Conservation (phyloP, 257 asterid genomes). For the Capsicum pubescens region DNA sequence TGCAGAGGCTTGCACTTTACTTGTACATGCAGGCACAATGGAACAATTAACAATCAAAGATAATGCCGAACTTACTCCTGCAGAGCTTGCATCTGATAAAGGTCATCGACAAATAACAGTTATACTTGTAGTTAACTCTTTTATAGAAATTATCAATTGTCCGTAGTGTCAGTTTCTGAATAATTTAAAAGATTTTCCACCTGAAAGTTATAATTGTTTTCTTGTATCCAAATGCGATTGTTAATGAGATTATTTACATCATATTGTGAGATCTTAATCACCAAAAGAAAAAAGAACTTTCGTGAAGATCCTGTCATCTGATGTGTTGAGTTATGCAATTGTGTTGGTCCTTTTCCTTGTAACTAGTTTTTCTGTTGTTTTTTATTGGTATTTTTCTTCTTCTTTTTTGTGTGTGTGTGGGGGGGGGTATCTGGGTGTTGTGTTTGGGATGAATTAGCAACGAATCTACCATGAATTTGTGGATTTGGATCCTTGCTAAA, state of each 20-base stretch:
- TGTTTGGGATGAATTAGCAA: too few species aligned
- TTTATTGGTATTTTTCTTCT: too few species aligned
- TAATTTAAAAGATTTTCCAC: neutral
- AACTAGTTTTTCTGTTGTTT: neutral
- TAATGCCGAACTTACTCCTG: constrained; percentile 85
- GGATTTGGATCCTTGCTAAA: neutral
- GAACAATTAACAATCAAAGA: constrained; percentile 71
- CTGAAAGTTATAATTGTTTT: neutral
- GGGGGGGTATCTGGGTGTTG: too few species aligned
- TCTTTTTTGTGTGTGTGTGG: too few species aligned
- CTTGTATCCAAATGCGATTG: neutral
- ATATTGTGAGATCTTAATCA: neutral
- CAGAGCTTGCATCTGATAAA: constrained; percentile 92
- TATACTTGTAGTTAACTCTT: constrained; percentile 86
- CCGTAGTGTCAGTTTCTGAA: neutral
- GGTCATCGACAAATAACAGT: constrained; percentile 89
- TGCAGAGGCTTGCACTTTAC: constrained; percentile 89
- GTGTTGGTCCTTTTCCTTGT: neutral
- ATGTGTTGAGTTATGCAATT: too few species aligned
- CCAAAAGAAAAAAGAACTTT: neutral
- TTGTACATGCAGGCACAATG: constrained; percentile 90
- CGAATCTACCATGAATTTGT: neutral
- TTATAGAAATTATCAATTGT: constrained; percentile 23
- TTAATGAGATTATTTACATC: neutral
- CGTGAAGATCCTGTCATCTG: neutral